A percentile compares a stretch with the other conserved stretches of the same genome.
These are phyloP conservation scores for Fragosphaeria purpurea DNA, from an alignment of 2,329 filamentous ascomycete genomes.

Conservation along the genomic window DNA sequence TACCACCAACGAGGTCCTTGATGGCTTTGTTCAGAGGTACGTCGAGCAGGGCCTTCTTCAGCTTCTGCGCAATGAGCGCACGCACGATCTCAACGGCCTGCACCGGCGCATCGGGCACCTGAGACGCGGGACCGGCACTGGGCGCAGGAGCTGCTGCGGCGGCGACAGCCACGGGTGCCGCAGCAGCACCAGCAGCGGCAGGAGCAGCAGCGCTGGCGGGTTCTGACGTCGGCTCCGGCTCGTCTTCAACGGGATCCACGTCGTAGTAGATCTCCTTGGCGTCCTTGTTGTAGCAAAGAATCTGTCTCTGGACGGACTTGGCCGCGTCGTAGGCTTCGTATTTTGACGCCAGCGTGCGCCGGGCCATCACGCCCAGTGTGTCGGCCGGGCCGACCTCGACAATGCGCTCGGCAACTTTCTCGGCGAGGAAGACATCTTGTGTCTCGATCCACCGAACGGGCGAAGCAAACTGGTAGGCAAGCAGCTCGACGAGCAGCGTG, in stretches of 20 bases:
- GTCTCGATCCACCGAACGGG: constrained; percentile 99
- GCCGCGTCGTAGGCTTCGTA: constrained; percentile 98
- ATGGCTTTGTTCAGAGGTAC: constrained; percentile 93
- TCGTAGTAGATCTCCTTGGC: constrained; percentile 99
- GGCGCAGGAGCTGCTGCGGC: constrained; percentile 51
- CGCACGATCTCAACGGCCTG: constrained; percentile 83
- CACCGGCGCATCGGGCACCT: constrained; percentile 78
- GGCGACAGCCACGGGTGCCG: constrained; percentile 42
- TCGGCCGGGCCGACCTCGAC: constrained; percentile 96
- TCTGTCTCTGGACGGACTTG: constrained; percentile 90
- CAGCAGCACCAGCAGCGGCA: constrained; percentile 45
- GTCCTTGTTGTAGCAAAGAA: constrained; percentile 99
- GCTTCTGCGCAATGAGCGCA: constrained; percentile 85
- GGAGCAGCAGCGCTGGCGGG: constrained; percentile 34
- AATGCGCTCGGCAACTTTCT: constrained; percentile 92
- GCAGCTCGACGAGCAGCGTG: constrained; percentile 93
- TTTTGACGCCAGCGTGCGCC: constrained; percentile 87
- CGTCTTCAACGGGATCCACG: constrained; percentile 88
- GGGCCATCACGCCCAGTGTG: constrained; percentile 95
- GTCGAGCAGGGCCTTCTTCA: constrained; percentile 87
- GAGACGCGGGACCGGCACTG: constrained; percentile 74
- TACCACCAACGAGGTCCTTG: constrained; percentile 95
- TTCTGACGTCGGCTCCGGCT: constrained; percentile 49
- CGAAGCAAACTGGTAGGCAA: constrained; percentile 98
- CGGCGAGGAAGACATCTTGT: constrained; percentile 96